Percentiles rank a stretch among this genome's conserved stretches.
phyloP scores from a whole-genome alignment of 2,329 filamentous ascomycete species.

The Paramyrothecium roridum region DNA sequence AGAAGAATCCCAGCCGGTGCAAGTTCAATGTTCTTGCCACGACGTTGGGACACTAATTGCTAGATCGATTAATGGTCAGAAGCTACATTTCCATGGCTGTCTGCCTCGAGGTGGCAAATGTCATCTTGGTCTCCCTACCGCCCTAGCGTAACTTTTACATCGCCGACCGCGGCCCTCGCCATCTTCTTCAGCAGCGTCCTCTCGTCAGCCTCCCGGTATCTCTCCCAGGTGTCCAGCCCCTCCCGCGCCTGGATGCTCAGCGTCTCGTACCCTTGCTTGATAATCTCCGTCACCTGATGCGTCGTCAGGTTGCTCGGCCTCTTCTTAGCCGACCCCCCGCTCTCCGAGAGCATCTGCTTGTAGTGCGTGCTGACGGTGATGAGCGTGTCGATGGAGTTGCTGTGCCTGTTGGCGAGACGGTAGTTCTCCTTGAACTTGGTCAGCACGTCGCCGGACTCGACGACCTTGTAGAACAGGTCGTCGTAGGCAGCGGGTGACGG shows the following conservation, averaged over 20 bases:
- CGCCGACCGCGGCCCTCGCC: conserved; percentile 70
- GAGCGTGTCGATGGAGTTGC: conserved; percentile 78
- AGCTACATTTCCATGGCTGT: no score
- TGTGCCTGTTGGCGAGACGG: conserved; percentile 50
- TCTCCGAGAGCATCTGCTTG: conserved; percentile 70
- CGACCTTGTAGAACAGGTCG: conserved; percentile 96
- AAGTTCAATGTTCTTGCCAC: no score
- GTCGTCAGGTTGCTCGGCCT: conserved; percentile 72
- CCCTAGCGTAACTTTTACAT: conserved; percentile 51
- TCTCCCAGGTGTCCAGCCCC: conserved; percentile 80
- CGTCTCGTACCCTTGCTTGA: conserved; percentile 95
- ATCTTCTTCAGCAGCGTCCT: conserved; percentile 83
- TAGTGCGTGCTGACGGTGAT: conserved; percentile 84
- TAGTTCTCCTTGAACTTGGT: conserved; percentile 80
- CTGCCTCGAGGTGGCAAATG: no score
- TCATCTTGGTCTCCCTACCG: conserved; percentile 11
- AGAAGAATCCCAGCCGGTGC: no score
- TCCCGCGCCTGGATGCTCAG: conserved; percentile 87
- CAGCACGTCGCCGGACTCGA: conserved; percentile 83
- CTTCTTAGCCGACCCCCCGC: conserved; percentile 33
- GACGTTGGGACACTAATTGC: no score
- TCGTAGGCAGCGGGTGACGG: conserved; percentile 87
- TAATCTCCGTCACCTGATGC: conserved; percentile 81
- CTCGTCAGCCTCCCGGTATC: conserved; percentile 83
- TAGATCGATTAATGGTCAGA: no score